These are phyloP conservation scores for Saksenaea oblongispora DNA, from an alignment of 371 early-diverging fungal genomes.

Conservation along the genomic window DNA sequence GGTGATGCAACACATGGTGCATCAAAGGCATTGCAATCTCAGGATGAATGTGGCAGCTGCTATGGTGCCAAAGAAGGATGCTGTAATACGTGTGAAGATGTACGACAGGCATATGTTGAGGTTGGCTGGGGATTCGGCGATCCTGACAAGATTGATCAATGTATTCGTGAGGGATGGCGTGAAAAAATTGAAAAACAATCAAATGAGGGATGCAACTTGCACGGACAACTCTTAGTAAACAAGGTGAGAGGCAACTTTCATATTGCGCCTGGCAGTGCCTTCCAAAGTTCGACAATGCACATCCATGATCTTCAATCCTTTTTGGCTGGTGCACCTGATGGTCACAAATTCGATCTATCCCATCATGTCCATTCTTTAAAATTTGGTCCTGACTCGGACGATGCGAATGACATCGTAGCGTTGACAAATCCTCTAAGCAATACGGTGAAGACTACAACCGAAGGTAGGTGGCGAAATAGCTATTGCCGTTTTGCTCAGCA, in stretches of 20 bases:
- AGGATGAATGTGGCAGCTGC: conserved; percentile 84
- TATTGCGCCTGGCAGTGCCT: conserved; percentile 90
- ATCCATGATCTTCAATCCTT: conserved; percentile 74
- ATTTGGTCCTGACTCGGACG: conserved; percentile 62
- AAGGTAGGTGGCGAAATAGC: conserved; percentile 30
- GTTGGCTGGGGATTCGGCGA: conserved; percentile 81
- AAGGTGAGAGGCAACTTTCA: conserved; percentile 94
- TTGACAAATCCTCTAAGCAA: conserved; percentile 83
- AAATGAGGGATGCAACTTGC: conserved; percentile 89
- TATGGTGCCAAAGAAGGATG: conserved; percentile 86
- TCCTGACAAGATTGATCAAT: conserved; percentile 86
- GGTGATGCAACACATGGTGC: conserved; percentile 49
- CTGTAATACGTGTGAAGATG: conserved; percentile 95
- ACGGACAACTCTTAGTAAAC: conserved; percentile 83
- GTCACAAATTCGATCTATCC: conserved; percentile 72
- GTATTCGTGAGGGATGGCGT: conserved; percentile 84
- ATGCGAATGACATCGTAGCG: conserved; percentile 39
- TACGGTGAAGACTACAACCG: conserved; percentile 46
- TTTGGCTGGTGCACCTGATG: conserved; percentile 42
- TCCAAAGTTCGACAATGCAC: conserved; percentile 78
- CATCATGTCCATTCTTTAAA: conserved; percentile 84
- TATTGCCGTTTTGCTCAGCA: background rate
- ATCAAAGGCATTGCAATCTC: conserved; percentile 34
- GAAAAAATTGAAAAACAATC: conserved; percentile 76
- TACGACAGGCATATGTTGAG: conserved; percentile 81